Base-by-base conservation (phyloP, 371 early-diverging fungal genomes). In the Chytridiales sp. region DNA sequence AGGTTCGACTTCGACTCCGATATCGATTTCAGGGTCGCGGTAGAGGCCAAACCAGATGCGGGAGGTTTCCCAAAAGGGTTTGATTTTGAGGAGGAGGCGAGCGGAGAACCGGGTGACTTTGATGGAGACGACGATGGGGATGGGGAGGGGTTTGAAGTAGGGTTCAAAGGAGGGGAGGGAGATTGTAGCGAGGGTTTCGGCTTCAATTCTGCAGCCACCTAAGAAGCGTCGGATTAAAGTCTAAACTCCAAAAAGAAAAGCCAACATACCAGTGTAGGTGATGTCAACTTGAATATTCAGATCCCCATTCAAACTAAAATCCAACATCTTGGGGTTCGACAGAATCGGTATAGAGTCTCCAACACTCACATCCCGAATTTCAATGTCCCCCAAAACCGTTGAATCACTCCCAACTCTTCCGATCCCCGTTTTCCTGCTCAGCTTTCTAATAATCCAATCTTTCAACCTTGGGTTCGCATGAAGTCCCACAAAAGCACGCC, bases 11-110 rank as follows among this genome's bases (percentile, higher is more conserved):
- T 76, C 63, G 17, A 76, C 56, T 44, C 79, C 79, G 67, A 93
- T 81, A 42, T 88, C 82, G 72, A 95, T 80, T 30, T 81, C 76
- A 0, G 95, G 95, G 59, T 85, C 77, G n/a, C 60, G 57, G 62
- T 89, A 84, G 51, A 95, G 89, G 0, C 90, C 95, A 55, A 91
- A 70, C 95, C 95, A 95, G 50, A 93, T 74, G 4, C 95, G 81
- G 61, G 93, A 92, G 6, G 90, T 83, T 2, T 94, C 93, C 17
- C 67, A 70, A n/a, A 90, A 89, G 2, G 89, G 85, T 62, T 91
- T 91, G 66, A 93, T 83, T 43, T 85, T 82, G 51, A 94, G 61
- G 13, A 88, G 73, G 56, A 92, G 68, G 59, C 86, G 87, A 1
- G 94, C 95, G 1, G 82, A 64, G 43, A 92, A 78, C n/a, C 73